These are phyloP conservation scores for Rhododendron simsii DNA, from an alignment of 148 eudicot genomes.

Conservation along the genomic window DNA sequence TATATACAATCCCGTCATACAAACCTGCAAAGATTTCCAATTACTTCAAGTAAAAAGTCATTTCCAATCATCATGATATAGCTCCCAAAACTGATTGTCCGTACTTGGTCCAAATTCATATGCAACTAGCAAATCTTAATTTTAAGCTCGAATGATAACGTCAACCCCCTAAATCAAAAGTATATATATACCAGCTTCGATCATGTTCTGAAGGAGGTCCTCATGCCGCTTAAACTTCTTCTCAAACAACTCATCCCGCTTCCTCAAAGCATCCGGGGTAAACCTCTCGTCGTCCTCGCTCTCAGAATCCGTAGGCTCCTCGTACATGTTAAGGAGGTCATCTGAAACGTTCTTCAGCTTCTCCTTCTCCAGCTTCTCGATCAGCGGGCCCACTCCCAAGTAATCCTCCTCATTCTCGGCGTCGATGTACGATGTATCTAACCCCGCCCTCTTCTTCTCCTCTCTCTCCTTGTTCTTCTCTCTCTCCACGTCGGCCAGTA, in stretches of 20 bases:
- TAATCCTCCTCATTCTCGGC: constrained; percentile 69
- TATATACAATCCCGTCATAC: not conserved
- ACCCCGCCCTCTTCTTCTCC: constrained; percentile 48
- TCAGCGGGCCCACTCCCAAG: constrained; percentile 59
- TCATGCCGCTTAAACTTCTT: constrained; percentile 49
- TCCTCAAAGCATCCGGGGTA: constrained; percentile 23
- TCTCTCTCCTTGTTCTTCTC: constrained; percentile 51
- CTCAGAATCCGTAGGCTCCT: constrained; percentile 63
- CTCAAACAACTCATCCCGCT: constrained; percentile 24
- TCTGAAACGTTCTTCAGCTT: constrained; percentile 16
- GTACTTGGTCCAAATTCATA: not conserved
- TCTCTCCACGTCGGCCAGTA: constrained; percentile 28
- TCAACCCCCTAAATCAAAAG: not conserved
- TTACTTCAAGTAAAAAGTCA: not conserved
- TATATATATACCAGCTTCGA: constrained; percentile 45
- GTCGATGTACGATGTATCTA: constrained; percentile 45
- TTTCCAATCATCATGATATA: not conserved
- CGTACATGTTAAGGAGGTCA: constrained; percentile 23
- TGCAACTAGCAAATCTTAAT: not conserved
- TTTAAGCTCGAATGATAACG: not conserved
- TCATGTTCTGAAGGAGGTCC: constrained; percentile 50
- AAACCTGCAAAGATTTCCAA: not conserved
- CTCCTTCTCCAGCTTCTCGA: constrained; percentile 63
- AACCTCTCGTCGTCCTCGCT: constrained; percentile 50
- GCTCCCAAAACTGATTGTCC: not conserved